Evolutionary conservation across 2,329 filamentous ascomycete species (phyloP), one percentile per base, ranked within the genome.

Genomic region (Decorospora gaudefroyi): DNA sequence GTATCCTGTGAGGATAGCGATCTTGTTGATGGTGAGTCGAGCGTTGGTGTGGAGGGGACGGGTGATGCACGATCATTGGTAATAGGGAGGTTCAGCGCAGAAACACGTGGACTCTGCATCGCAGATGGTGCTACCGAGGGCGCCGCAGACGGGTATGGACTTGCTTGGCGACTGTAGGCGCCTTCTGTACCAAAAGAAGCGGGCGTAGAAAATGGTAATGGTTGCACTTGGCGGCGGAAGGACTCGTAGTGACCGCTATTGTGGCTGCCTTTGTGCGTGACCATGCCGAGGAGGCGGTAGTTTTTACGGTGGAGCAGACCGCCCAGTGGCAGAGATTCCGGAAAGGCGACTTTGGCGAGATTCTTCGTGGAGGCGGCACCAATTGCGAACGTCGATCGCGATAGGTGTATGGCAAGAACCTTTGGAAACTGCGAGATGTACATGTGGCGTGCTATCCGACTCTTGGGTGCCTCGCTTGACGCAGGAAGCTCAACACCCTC

Each of bases 171-270:
- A 67, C 86, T 89, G 63, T 88, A 92, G 22, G 86, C 82, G 5
- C 84, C 85, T 25, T 88, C 87, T 4, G 80, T 79, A 48, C 87
- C 86, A 70, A 95, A 92, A 0, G 84, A 84, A 56, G 88, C 85
- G 0, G 87, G 84, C 6, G 92, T 96, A 1, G 89, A 87, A 65
- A 85, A 97, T 0, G 91, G 91, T 3, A 86, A 75, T 36, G 85
- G 83, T 6, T 89, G 73, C 46, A 88, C 86, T 70, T 97, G 93
- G 25, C 93, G 82, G 22, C 93, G 82, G 70, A 97, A 97, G 1
- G 90, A 92, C 69, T 99, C 93, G 73, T 99, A 99, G 67, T 99
- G 93, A 1, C 93, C 93, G 61, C 90, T 96, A 64, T 96, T 86
- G 68, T 99, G 93, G 51, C 88, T 95, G 25, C 93, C 93, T 63